Conservation (phyloP, 2,329 filamentous ascomycete species). For the Alternaria hordeiaustralica region DNA sequence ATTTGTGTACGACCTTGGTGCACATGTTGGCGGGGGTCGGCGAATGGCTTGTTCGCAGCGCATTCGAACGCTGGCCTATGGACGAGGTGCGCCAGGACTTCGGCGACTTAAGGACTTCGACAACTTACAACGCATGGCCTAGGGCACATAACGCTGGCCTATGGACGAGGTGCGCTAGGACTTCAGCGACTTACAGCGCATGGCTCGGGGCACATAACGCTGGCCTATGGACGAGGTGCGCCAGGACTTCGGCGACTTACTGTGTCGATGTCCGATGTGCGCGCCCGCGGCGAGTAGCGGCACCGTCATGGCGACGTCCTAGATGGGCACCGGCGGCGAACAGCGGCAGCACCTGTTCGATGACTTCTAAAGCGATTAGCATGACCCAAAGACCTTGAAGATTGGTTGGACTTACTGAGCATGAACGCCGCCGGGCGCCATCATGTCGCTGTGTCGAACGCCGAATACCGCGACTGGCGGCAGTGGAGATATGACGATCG, state of each 20-base stretch:
- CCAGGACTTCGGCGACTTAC: not conserved
- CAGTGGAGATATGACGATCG: not conserved
- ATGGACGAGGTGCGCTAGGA: too few relatives aligned
- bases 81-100: too few relatives aligned
- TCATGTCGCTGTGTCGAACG: not conserved
- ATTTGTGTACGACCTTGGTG: slow-evolving; percentile 55
- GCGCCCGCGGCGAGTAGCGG: slow-evolving; percentile 4
- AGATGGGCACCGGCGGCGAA: not conserved
- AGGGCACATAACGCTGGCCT: too few relatives aligned
- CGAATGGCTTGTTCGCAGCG: not conserved
- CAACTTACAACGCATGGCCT: not conserved
- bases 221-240: not conserved
- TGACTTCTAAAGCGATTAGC: not conserved
- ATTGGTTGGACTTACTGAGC: not conserved
- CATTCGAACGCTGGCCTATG: too few relatives aligned
- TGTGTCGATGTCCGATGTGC: not conserved
- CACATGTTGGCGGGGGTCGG: slow-evolving; percentile 50
- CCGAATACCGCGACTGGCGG: not conserved
- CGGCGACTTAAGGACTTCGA: too few relatives aligned
- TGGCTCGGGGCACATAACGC: not conserved
- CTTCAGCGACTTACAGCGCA: not conserved
- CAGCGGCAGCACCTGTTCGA: not conserved
- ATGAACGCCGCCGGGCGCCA: not conserved
- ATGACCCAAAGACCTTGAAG: not conserved
- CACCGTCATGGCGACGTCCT: not conserved